Percentiles rank a stretch among this genome's conserved stretches.
These are phyloP conservation scores for Aspergillus sp. DNA, from an alignment of 2,329 filamentous ascomycete species.

Conservation along the genomic window DNA sequence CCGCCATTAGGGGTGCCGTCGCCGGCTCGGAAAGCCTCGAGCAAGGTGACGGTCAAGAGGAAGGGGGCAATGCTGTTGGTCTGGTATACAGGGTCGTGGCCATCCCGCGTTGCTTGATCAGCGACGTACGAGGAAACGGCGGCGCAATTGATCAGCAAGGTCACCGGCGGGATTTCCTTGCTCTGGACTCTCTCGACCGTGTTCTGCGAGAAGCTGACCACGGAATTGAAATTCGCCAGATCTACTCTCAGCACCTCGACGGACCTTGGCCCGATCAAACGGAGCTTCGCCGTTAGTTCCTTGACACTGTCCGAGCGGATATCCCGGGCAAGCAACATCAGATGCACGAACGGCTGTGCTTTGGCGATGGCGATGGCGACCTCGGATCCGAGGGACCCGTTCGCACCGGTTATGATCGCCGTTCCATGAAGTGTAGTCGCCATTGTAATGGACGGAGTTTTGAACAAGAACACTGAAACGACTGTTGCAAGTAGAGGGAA, in stretches of 20 bases:
- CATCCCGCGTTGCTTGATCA: slow-evolving; percentile 32
- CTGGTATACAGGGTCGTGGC: slow-evolving; percentile 38
- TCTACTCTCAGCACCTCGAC: slow-evolving; percentile 33
- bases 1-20: slow-evolving; percentile 30
- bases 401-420: slow-evolving; percentile 38
- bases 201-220: slow-evolving; percentile 29
- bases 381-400: slow-evolving; percentile 36
- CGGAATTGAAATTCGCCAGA: slow-evolving; percentile 32
- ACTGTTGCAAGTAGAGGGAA: neutral
- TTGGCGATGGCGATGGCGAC: slow-evolving; percentile 37
- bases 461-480: neutral
- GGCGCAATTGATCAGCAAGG: slow-evolving; percentile 33
- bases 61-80: slow-evolving; percentile 39
- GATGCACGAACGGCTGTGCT: slow-evolving; percentile 35
- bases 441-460: slow-evolving; percentile 19
- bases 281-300: slow-evolving; percentile 27
- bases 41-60: slow-evolving; percentile 34
- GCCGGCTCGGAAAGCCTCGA: slow-evolving; percentile 37
- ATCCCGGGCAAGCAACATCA: slow-evolving; percentile 33
- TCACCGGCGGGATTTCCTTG: slow-evolving; percentile 37
- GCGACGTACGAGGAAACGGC: slow-evolving; percentile 33
- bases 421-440: slow-evolving; percentile 36
- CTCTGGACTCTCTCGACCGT: slow-evolving; percentile 34
- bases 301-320: slow-evolving; percentile 30
- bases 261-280: slow-evolving; percentile 34